phyloP scores from a whole-genome alignment of 257 asterid genomes.

The Solanum okadae region DNA sequence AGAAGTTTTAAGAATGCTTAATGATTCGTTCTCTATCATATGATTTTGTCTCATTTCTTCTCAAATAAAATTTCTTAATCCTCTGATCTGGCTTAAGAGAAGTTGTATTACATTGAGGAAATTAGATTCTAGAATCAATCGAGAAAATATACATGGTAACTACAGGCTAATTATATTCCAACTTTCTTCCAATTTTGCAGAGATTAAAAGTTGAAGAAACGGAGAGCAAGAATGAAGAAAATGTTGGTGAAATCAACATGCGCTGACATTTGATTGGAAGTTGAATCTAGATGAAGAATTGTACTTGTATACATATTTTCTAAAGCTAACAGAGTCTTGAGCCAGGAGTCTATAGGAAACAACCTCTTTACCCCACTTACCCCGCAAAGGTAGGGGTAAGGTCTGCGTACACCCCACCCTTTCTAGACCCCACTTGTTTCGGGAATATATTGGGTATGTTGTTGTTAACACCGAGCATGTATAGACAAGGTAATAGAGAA shows the following conservation, averaged over 20 bases:
- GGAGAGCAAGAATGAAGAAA: constrained; percentile 16
- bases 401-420: neutral
- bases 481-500: neutral
- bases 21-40: neutral
- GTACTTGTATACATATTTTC: neutral
- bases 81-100: neutral
- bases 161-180: neutral
- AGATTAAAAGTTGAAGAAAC: constrained; percentile 23
- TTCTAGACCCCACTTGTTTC: neutral
- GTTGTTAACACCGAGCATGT: neutral
- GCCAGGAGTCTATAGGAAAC: neutral
- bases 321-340: neutral
- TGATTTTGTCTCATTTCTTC: neutral
- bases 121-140: neutral
- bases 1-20: neutral
- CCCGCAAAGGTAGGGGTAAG: neutral
- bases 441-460: neutral
- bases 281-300: constrained; percentile 13
- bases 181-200: constrained; percentile 8
- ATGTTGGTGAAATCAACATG: constrained; percentile 12
- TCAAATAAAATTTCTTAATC: neutral
- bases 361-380: neutral
- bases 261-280: constrained; percentile 1
- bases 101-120: neutral
- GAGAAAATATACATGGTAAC: neutral